A percentile compares a stretch with the other conserved stretches of the same genome.
Conservation (phyloP, 202 grass and related monocot species). For the Hordeum pubiflorum region DNA sequence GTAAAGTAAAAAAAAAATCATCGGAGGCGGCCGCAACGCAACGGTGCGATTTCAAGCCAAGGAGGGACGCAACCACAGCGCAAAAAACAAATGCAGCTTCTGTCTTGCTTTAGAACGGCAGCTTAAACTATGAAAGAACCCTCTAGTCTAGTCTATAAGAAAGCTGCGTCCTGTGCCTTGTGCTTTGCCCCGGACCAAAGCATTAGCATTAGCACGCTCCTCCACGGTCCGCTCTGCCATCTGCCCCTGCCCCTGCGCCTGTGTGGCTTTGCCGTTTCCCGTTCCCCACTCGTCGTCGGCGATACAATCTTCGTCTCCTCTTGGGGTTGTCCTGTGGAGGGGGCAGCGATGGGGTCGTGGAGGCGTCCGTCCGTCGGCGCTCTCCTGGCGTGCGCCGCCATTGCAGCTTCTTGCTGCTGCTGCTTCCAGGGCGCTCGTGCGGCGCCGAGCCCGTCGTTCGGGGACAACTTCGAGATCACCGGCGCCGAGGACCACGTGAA, state of each 20-base stretch:
- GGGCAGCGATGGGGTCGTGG: constrained; percentile 2
- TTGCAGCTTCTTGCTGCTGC: neutral
- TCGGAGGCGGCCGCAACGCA: neutral
- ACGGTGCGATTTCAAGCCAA: neutral
- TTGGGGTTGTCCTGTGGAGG: neutral
- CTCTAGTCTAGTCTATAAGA: neutral
- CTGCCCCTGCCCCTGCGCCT: neutral
- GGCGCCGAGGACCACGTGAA: constrained; percentile 77
- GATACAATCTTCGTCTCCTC: neutral
- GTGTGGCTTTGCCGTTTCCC: neutral
- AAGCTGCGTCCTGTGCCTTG: neutral
- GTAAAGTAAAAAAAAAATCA: neutral
- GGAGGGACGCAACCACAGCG: neutral
- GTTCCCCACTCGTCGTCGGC: neutral
- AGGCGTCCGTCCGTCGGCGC: neutral
- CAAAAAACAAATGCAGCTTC: neutral
- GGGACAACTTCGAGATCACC: constrained; percentile 80
- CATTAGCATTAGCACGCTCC: neutral
- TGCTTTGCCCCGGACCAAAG: constrained; percentile 24
- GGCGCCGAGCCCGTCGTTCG: constrained; percentile 36
- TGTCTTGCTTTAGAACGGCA: neutral
- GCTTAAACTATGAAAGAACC: constrained; percentile 15
- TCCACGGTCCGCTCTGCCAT: neutral
- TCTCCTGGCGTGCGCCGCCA: constrained; percentile 11
- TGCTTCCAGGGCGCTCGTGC: neutral